Base-by-base conservation (phyloP, 1,284 basidiomycete genomes). In the Marasmius fiardii region DNA sequence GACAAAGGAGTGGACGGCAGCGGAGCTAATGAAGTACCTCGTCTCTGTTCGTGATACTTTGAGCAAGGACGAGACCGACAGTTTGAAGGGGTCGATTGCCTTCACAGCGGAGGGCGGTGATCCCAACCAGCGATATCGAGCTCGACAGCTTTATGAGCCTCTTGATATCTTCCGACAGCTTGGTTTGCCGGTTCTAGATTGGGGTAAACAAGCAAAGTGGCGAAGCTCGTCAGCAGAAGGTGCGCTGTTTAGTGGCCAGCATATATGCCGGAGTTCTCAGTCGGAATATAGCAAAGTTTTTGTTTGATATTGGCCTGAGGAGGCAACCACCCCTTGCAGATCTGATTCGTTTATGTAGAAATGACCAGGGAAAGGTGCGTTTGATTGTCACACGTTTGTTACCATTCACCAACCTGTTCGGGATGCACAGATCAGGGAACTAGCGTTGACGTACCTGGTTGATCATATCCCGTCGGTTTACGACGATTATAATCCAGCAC, bases 101-200 rank as follows among this genome's bases (percentile, higher is more conserved):
- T 95, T 98, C 64, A 83, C 85, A 0, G 80, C 81, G 52, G 92
- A 94, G 68, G 71, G 61, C 11, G 60, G 67, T 11, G 60, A 65
- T 8, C 55, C 58, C 63, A 66, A 69, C 4, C 65, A 72, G 3
- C 74, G 90, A 14, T 81, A 76, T 64, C 83, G 77, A 53, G 90
- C 93, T 0, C 73, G 76, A 33, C 82, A 92, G 55, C 76, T 95
- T 1, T 97, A 96, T 65, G 95, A 98, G 66, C 96, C 97, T 0
- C 66, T 78, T 1, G 88, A 90, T 37, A 75, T 80, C 1, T 85
- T 96, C 59, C 82, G 90, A 10, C 77, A 83, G 48, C 75, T 98
- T 1, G 81, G 83, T 7, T 73, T 99, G 8, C 93, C 95, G 0
- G 68, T 96, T 1, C 77, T 99, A 39, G 93, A 93, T 64, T 99